A percentile compares a stretch with the other conserved stretches of the same genome.
These are phyloP conservation scores for Curvularia eragrostidis DNA, from an alignment of 2,329 filamentous ascomycete genomes.

Conservation along the genomic window DNA sequence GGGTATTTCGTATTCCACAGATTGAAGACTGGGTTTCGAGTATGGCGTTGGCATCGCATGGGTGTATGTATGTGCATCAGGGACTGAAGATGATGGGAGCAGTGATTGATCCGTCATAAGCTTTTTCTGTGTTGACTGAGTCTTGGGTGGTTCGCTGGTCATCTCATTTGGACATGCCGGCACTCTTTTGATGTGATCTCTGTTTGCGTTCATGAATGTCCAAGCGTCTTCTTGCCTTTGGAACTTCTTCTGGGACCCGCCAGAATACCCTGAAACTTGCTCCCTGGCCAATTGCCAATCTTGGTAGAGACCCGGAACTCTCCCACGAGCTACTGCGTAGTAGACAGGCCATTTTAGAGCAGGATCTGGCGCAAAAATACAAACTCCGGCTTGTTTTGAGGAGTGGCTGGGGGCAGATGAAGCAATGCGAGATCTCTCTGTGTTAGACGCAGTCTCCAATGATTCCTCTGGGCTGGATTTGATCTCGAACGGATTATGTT, in stretches of 20 bases:
- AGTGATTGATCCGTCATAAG: neutral
- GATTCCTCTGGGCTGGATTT: slow-evolving; percentile 22
- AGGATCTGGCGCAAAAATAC: slow-evolving; percentile 63
- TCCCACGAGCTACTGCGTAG: slow-evolving; percentile 66
- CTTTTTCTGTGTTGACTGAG: neutral
- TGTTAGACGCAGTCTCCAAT: neutral
- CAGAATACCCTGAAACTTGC: slow-evolving; percentile 75
- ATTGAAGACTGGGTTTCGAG: neutral
- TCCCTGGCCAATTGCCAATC: slow-evolving; percentile 72
- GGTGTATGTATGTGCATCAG: neutral
- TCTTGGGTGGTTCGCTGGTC: neutral
- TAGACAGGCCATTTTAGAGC: slow-evolving; percentile 56
- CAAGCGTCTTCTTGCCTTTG: slow-evolving; percentile 70
- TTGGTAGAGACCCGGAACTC: slow-evolving; percentile 65
- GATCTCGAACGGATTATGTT: slow-evolving; percentile 22
- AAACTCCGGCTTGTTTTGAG: slow-evolving; percentile 74
- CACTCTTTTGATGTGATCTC: slow-evolving; percentile 23
- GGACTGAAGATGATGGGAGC: neutral
- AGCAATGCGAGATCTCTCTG: neutral
- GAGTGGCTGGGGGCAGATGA: neutral
- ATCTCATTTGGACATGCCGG: neutral
- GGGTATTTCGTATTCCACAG: neutral
- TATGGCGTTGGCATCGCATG: neutral
- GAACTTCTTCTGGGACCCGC: slow-evolving; percentile 55
- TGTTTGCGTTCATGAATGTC: slow-evolving; percentile 67